Conservation (phyloP, 192 early-diverging fungal genomes). For the Gigaspora rosea region DNA sequence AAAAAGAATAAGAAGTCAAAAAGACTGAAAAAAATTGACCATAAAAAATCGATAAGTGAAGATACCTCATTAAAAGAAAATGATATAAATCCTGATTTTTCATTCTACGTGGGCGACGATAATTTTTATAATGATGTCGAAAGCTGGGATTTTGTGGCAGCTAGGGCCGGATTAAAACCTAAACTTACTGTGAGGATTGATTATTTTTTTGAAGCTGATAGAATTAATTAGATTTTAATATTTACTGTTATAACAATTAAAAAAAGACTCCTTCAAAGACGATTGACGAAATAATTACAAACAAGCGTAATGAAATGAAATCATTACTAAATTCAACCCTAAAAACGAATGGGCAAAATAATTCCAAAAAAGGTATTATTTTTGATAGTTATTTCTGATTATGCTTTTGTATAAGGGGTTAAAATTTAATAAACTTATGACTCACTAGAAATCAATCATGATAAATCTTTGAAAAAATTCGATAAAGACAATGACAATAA, state of each 20-base stretch:
- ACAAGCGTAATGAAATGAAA: neutral
- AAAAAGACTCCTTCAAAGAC: slow-evolving; percentile 13
- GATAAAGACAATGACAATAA: slow-evolving; percentile 17
- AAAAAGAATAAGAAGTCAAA: neutral
- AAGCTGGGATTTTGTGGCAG: slow-evolving; percentile 81
- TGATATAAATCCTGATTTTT: slow-evolving; percentile 71
- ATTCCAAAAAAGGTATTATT: neutral
- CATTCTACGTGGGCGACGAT: slow-evolving; percentile 77
- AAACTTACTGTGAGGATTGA: slow-evolving; percentile 46
- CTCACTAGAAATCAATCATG: neutral
- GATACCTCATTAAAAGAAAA: slow-evolving; percentile 28
- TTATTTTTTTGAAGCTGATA: too few relatives aligned
- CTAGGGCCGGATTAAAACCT: slow-evolving; percentile 70
- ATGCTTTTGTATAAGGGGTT: too few relatives aligned
- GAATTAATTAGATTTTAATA: too few relatives aligned
- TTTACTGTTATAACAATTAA: neutral
- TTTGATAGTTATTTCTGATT: too few relatives aligned
- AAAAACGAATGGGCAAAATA: neutral
- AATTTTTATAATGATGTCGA: slow-evolving; percentile 53
- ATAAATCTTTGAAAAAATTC: too few relatives aligned
- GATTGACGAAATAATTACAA: slow-evolving; percentile 20
- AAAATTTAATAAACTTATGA: too few relatives aligned
- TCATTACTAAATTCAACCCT: neutral
- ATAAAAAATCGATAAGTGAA: neutral
- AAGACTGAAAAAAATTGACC: slow-evolving; percentile 19